Evolutionary conservation across 2,329 filamentous ascomycete genomes (phyloP).

Genomic region (Xylaria digitata): DNA sequence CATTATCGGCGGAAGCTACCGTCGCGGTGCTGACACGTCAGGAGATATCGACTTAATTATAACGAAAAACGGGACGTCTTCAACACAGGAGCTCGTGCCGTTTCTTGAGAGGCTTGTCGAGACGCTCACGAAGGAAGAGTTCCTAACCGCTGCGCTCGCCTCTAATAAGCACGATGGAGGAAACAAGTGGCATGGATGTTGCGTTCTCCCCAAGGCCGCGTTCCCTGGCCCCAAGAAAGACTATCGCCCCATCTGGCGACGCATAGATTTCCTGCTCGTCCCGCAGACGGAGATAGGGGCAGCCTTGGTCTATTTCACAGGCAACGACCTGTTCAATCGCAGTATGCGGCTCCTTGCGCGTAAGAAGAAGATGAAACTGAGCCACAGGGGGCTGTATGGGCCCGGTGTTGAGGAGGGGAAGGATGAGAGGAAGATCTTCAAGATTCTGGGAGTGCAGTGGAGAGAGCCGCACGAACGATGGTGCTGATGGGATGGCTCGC

Average conservation of each 20-base stretch:
- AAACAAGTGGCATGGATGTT: conserved; percentile 91
- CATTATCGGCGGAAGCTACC: conserved; percentile 85
- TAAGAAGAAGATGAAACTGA: conserved; percentile 84
- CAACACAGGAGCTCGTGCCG: conserved; percentile 66
- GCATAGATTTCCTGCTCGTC: conserved; percentile 87
- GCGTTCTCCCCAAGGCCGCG: conserved; percentile 67
- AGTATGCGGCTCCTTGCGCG: conserved; percentile 83
- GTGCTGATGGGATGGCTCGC: conserved; percentile 62
- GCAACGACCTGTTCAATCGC: conserved; percentile 93
- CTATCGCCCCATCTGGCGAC: conserved; percentile 72
- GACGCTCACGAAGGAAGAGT: conserved; percentile 67
- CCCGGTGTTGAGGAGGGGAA: conserved; percentile 78
- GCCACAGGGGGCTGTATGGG: conserved; percentile 82
- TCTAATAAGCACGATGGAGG: conserved; percentile 64
- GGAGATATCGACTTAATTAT: conserved; percentile 89
- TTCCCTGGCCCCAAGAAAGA: conserved; percentile 44
- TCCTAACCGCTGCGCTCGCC: conserved; percentile 79
- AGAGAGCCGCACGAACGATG: conserved; percentile 80
- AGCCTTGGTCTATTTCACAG: conserved; percentile 93
- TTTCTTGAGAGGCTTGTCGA: conserved; percentile 73
- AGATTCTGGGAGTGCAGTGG: conserved; percentile 85
- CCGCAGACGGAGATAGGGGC: conserved; percentile 83
- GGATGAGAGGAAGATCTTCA: conserved; percentile 84
- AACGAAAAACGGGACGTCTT: conserved; percentile 70
- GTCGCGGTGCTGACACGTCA: conserved; percentile 78